A percentile compares a stretch with the other conserved stretches of the same genome.
These are phyloP conservation scores for Nevesoporus exiguus DNA, from an alignment of 768 basidiomycete genomes.

Conservation along the genomic window DNA sequence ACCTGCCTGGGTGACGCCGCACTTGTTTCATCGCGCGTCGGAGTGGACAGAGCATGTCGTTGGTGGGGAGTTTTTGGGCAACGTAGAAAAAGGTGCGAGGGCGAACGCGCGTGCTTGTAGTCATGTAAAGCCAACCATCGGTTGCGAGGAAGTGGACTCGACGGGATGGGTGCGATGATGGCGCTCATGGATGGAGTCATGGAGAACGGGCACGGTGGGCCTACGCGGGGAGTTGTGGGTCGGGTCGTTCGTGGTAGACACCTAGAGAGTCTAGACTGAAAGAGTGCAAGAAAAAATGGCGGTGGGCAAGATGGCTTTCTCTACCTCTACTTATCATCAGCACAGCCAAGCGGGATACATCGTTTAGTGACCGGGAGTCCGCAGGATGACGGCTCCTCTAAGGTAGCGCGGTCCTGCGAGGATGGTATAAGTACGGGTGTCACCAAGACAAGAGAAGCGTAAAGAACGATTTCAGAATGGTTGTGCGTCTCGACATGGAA, in stretches of 20 bases:
- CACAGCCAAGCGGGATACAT: no score
- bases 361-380: no score
- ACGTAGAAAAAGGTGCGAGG: conserved; percentile 40
- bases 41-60: conserved; percentile 39
- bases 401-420: neutral
- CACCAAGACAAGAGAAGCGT: neutral
- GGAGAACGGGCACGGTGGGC: conserved; percentile 4
- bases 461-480: neutral
- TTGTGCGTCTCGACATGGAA: conserved; percentile 18
- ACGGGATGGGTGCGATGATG: neutral
- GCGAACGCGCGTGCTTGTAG: conserved; percentile 47
- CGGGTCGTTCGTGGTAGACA: conserved; percentile 15
- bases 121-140: conserved; percentile 35
- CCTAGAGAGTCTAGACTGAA: neutral
- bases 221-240: conserved; percentile 26
- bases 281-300: no score
- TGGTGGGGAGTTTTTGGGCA: conserved; percentile 43
- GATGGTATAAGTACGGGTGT: neutral
- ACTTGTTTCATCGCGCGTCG: conserved; percentile 27
- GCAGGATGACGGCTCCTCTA: no score
- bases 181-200: conserved; percentile 19
- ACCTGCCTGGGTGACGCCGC: conserved; percentile 1
- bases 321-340: no score
- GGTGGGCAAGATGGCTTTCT: no score
- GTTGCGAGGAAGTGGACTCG: conserved; percentile 30